phyloP scores from a whole-genome alignment of 1,139 yeast species.

The Sugiyamaella pinicola region DNA sequence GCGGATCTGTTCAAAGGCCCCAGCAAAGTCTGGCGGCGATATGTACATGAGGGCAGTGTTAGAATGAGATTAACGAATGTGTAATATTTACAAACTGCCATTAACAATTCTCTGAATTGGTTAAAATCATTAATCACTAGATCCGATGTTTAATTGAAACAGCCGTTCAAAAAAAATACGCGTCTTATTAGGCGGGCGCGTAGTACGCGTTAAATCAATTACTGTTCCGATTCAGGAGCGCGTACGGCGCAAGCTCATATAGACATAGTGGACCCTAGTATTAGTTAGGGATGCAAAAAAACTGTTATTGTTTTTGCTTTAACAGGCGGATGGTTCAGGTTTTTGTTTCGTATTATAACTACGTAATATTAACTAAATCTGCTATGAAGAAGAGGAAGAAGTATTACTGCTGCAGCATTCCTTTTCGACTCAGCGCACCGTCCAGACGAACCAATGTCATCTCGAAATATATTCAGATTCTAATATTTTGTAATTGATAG shows the following conservation, averaged over 20 bases:
- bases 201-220: neutral
- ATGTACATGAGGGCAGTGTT: slow-evolving; percentile 22
- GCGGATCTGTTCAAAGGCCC: slow-evolving; percentile 18
- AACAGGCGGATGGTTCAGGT: no score
- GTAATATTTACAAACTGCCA: neutral
- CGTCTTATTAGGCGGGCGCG: neutral
- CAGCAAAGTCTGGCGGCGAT: slow-evolving; percentile 21
- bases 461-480: no score
- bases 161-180: neutral
- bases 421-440: no score
- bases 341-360: no score
- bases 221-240: neutral
- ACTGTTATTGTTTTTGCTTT: no score
- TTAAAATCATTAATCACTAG: neutral
- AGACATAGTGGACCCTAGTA: no score
- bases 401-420: no score
- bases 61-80: neutral
- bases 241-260: neutral
- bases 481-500: no score
- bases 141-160: neutral
- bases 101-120: neutral
- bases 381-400: no score
- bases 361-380: no score
- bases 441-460: no score
- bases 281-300: no score